Evolutionary conservation across 23 red algal species (phyloP).

Genomic region (Chondrus crispus): DNA sequence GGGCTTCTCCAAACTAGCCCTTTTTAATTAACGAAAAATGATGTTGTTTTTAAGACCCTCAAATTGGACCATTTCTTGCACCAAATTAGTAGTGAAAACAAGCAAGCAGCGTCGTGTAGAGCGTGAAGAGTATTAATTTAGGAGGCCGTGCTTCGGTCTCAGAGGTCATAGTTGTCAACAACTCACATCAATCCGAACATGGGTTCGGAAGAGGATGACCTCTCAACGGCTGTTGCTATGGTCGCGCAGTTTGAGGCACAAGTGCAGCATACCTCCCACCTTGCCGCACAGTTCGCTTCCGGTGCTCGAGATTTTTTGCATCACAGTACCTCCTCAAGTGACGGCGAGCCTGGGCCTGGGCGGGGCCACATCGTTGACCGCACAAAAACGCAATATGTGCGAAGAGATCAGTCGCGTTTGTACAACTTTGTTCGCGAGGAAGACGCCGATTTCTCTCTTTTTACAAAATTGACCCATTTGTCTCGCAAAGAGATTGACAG

Average conservation of each 20-base stretch:
- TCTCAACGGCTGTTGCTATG: neutral
- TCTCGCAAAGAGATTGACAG: neutral
- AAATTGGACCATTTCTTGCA: too few species aligned
- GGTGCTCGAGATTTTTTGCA: neutral
- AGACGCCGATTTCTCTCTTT: neutral
- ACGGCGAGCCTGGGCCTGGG: too few species aligned
- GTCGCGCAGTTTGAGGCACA: neutral
- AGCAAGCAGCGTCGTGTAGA: too few species aligned
- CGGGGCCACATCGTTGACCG: neutral
- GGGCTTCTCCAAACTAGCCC: too few species aligned
- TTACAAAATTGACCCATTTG: neutral
- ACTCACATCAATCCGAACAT: too few species aligned
- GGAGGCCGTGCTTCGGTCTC: too few species aligned
- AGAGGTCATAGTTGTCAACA: too few species aligned
- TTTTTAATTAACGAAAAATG: too few species aligned
- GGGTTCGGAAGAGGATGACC: neutral
- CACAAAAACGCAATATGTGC: neutral
- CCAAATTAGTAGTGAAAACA: too few species aligned
- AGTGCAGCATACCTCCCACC: neutral
- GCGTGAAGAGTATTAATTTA: too few species aligned
- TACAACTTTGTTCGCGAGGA: neutral
- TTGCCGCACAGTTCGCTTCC: neutral
- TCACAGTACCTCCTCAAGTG: too few species aligned
- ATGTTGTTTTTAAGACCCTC: too few species aligned
- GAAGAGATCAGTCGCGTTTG: neutral